phyloP scores from a whole-genome alignment of 2,329 filamentous ascomycete species.

The Ophiocordyceps australis region DNA sequence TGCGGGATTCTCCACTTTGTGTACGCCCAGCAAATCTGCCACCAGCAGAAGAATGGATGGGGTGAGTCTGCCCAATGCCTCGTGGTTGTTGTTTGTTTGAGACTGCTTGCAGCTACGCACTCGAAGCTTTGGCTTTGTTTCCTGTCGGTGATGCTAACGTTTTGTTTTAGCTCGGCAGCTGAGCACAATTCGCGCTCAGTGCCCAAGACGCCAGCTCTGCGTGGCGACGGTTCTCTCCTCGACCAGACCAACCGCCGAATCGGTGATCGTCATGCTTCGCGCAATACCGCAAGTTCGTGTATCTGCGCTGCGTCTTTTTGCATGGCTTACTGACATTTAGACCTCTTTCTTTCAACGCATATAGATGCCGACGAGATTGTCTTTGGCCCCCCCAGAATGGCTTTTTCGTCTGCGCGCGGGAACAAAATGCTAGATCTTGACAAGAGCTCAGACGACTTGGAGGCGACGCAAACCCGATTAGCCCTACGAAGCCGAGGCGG shows the following conservation, averaged over 20 bases:
- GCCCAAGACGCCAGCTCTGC: too few species aligned
- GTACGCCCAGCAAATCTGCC: constrained; percentile 63
- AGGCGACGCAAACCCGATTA: constrained; percentile 39
- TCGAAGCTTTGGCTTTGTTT: too few species aligned
- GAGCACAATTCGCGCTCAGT: too few species aligned
- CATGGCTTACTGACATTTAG: constrained; percentile 4
- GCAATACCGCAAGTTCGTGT: constrained; percentile 36
- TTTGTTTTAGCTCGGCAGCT: too few species aligned
- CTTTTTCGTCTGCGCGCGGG: constrained; percentile 61
- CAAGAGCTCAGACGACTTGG: constrained; percentile 29
- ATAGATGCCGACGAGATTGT: constrained; percentile 63
- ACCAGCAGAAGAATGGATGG: constrained; percentile 90
- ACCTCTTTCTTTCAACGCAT: neutral
- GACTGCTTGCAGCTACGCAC: too few species aligned
- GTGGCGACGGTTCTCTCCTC: constrained; percentile 23
- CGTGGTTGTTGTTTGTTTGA: too few species aligned
- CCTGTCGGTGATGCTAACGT: too few species aligned
- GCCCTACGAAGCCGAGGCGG: constrained; percentile 31
- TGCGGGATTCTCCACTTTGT: constrained; percentile 71
- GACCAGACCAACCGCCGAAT: constrained; percentile 31
- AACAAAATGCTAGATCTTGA: constrained; percentile 32
- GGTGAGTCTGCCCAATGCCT: constrained; percentile 32
- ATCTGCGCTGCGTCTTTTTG: neutral
- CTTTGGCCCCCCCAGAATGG: constrained; percentile 67
- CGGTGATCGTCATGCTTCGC: constrained; percentile 33